These are phyloP conservation scores for Sclerotinia subarctica DNA, from an alignment of 2,329 filamentous ascomycete species.

Conservation along the genomic window DNA sequence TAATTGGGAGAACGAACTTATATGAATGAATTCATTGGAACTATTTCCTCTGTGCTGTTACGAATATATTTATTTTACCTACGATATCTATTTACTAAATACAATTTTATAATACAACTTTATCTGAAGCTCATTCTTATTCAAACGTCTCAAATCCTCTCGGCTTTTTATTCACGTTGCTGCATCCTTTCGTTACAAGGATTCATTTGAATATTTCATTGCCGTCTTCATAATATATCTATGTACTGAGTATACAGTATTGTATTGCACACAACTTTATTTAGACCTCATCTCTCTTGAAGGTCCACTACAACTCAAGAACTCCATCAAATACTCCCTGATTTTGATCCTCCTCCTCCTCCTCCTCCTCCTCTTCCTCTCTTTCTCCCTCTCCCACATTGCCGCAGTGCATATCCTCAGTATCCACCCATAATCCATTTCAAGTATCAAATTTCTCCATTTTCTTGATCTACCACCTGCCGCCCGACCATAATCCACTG, in stretches of 20 bases:
- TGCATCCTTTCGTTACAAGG: no score
- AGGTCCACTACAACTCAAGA: not conserved
- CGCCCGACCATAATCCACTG: not conserved
- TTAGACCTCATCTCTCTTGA: not conserved
- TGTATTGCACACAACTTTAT: not conserved
- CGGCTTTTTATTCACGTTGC: no score
- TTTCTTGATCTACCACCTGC: not conserved
- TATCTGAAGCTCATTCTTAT: no score
- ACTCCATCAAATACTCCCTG: not conserved
- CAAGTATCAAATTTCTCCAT: conserved; percentile 2
- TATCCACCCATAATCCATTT: conserved; percentile 1
- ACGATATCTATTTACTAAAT: not conserved
- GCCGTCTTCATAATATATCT: no score
- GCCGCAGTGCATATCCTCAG: not conserved
- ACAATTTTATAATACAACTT: no score
- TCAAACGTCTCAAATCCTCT: no score
- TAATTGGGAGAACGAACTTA: no score
- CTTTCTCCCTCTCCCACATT: not conserved
- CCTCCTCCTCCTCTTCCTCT: not conserved
- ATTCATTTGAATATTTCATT: no score
- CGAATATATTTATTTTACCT: not conserved
- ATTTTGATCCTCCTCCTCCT: not conserved
- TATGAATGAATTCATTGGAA: not conserved
- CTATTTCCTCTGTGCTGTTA: not conserved
- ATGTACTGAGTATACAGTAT: not conserved